These are phyloP conservation scores for Massariosphaeria phaeospora DNA, from an alignment of 495 filamentous ascomycete species.

Conservation along the genomic window DNA sequence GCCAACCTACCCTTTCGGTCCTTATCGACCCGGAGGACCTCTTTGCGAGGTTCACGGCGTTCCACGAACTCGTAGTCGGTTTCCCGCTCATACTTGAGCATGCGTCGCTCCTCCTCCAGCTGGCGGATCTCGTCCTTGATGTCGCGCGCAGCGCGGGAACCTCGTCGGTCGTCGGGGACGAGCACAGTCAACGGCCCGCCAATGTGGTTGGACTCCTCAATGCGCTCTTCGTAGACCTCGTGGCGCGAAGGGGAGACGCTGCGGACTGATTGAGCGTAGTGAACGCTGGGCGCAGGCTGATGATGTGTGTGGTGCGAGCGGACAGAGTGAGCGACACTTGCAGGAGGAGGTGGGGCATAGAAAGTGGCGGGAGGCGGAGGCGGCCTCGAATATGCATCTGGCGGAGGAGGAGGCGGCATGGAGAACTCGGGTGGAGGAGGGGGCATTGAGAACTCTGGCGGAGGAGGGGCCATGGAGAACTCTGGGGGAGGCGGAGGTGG, in stretches of 20 bases:
- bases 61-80: slow-evolving; percentile 48
- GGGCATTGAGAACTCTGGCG: slow-evolving; percentile 34
- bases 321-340: slow-evolving; percentile 29
- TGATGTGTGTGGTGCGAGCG: slow-evolving; percentile 39
- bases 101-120: slow-evolving; percentile 51
- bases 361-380: slow-evolving; percentile 23
- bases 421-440: slow-evolving; percentile 5
- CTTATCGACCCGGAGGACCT: slow-evolving; percentile 64
- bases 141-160: slow-evolving; percentile 46
- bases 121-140: slow-evolving; percentile 55
- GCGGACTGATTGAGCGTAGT: slow-evolving; percentile 31
- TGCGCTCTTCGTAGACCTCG: slow-evolving; percentile 43
- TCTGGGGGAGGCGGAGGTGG: slow-evolving; percentile 41
- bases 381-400: slow-evolving; percentile 37
- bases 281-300: slow-evolving; percentile 16
- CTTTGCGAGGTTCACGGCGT: slow-evolving; percentile 49
- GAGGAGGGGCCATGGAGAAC: slow-evolving; percentile 41
- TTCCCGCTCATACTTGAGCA: slow-evolving; percentile 43
- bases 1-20: slow-evolving; percentile 84
- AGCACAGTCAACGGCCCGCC: slow-evolving; percentile 45
- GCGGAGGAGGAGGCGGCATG: slow-evolving; percentile 39
- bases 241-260: slow-evolving; percentile 31
- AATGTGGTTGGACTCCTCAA: slow-evolving; percentile 47
- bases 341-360: slow-evolving; percentile 35
- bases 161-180: slow-evolving; percentile 49